Conservation (phyloP, 2,329 filamentous ascomycete genomes). For the Phialemonium atrogriseum region DNA sequence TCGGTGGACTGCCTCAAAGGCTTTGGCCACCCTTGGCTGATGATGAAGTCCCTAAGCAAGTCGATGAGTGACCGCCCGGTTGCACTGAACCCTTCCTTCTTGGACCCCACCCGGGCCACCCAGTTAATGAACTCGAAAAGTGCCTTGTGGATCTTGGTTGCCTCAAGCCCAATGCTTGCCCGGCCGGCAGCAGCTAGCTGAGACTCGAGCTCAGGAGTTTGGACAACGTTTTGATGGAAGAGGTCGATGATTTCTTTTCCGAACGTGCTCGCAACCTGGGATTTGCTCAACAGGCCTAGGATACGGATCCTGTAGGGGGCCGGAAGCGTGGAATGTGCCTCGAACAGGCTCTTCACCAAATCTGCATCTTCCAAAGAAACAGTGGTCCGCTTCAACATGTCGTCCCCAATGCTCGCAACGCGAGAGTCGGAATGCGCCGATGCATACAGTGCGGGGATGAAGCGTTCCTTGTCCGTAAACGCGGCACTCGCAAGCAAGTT, state of each 20-base stretch:
- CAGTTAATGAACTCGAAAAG: slow-evolving; percentile 84
- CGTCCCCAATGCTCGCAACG: slow-evolving; percentile 78
- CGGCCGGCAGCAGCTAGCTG: slow-evolving; percentile 21
- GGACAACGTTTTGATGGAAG: slow-evolving; percentile 48
- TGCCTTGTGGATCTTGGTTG: slow-evolving; percentile 69
- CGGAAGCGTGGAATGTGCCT: slow-evolving; percentile 65
- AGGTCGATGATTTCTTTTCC: slow-evolving; percentile 59
- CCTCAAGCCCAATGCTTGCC: slow-evolving; percentile 52
- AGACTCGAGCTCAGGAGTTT: no score
- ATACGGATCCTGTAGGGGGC: slow-evolving; percentile 70
- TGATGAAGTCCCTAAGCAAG: slow-evolving; percentile 64
- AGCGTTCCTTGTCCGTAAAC: slow-evolving; percentile 75
- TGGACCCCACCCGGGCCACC: slow-evolving; percentile 66
- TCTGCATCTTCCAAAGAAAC: slow-evolving; percentile 62
- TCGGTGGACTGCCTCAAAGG: slow-evolving; percentile 38
- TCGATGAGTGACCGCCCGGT: slow-evolving; percentile 63
- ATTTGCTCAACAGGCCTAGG: slow-evolving; percentile 67
- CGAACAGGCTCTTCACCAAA: slow-evolving; percentile 59
- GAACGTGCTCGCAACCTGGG: slow-evolving; percentile 62
- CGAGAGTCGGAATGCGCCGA: slow-evolving; percentile 74
- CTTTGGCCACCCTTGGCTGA: slow-evolving; percentile 77
- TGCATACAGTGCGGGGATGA: slow-evolving; percentile 76
- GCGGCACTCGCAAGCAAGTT: slow-evolving; percentile 75
- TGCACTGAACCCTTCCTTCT: slow-evolving; percentile 45
- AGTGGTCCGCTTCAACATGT: slow-evolving; percentile 73